Base-by-base conservation (phyloP, 257 asterid genomes). In the Solanum okadae region DNA sequence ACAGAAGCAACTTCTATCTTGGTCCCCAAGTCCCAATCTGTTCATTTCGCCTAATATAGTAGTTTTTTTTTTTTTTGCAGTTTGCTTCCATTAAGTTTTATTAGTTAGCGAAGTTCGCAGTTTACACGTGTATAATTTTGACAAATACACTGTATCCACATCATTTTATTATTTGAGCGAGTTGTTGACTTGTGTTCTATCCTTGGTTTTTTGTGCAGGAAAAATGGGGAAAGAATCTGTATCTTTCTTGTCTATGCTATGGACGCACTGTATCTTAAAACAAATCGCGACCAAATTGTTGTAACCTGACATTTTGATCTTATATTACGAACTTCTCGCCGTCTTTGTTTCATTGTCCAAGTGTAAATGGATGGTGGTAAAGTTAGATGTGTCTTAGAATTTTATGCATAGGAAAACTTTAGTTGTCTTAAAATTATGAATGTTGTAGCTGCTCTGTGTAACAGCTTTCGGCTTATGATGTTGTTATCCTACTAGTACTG, bases 201-300 rank as follows among this genome's bases (percentile, higher is more conserved):
- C 37, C 8, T 82, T 49, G 70, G 12, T 37, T 29, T 82, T 33
- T 38, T 2, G 59, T 88, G 88, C 90, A 88, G 90, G 90, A 87
- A 67, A 90, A 90, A 84, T 90, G 92, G 92, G 87, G 91, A 31
- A 90, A 90, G 89, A 90, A 90, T 78, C 91, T 90, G 22, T 90
- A 90, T 70, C 92, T 90, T 44, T 76, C 91, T 83, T 88, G 88
- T 73, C 56, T 90, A 52, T 90, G 92, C 92, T 88, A 88, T 40
- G 92, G 91, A 25, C 89, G 91, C 87, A 90, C 92, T 2, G 92
- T 90, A 16, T 86, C 89, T 61, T 88, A 86, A 90, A 86, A 23
- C 68, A 81, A 86, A 67, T 37, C 49, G 59, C 42, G 83, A 49
- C 61, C 78, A 68, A 70, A 15, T 27, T 61, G 83, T 23, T 37